phyloP scores from a whole-genome alignment of 2,329 filamentous ascomycete species.

The Leptoxyphium fumago region DNA sequence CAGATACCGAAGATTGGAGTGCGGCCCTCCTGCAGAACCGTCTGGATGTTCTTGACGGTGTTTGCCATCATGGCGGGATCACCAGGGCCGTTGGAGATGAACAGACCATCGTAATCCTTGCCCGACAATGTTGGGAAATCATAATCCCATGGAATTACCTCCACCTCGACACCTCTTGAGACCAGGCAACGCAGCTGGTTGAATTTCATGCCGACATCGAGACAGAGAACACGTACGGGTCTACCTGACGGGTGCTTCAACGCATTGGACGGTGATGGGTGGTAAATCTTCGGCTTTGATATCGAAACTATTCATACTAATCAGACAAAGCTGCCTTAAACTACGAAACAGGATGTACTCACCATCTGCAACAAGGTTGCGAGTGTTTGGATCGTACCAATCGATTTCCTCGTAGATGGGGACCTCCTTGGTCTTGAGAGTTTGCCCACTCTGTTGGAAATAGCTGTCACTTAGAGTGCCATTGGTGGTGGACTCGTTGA shows the following conservation, averaged over 20 bases:
- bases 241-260: constrained; percentile 82
- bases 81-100: constrained; percentile 94
- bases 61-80: constrained; percentile 73
- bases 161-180: constrained; percentile 77
- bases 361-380: constrained; percentile 92
- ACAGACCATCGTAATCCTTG: constrained; percentile 86
- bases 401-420: constrained; percentile 58
- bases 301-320: constrained; percentile 58
- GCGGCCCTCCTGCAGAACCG: constrained; percentile 61
- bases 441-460: constrained; percentile 1
- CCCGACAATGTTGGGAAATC: constrained; percentile 65
- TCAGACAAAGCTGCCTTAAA: constrained; percentile 15
- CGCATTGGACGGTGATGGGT: constrained; percentile 53
- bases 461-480: constrained; percentile 12
- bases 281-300: constrained; percentile 72
- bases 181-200: constrained; percentile 94
- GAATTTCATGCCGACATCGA: constrained; percentile 96
- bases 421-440: constrained; percentile 16
- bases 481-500: constrained; percentile 19
- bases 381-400: constrained; percentile 83
- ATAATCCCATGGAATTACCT: constrained; percentile 93
- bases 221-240: constrained; percentile 71
- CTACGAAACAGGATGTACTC: constrained; percentile 28
- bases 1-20: constrained; percentile 94
- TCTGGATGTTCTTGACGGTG: constrained; percentile 66